Base-by-base conservation (phyloP, 345 rosid genomes). In the Salix dunnii region DNA sequence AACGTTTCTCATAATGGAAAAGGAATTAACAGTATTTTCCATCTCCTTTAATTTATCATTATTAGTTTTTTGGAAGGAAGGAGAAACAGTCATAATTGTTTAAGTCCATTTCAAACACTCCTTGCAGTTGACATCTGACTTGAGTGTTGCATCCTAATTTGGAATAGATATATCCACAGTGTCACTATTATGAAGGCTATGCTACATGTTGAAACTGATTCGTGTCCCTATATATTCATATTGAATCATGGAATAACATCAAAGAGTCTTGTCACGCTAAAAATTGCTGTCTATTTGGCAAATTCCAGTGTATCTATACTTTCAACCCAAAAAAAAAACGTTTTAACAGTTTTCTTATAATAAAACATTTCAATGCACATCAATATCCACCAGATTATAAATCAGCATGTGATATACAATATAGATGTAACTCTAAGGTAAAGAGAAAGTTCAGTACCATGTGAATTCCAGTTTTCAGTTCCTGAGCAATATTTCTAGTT, bases 391-490 rank as follows among this genome's bases (percentile, higher is more conserved):
- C 31, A 38, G 58, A 48, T 7, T 11, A 33, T 23, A 48, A 63
- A 70, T 49, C 18, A 13, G 40, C 31, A 14, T 49, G 16, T 21
- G 43, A 35, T 10, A 17, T 46, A 46, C 16, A 58, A 60, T 14
- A 48, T n/a, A 66, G 11, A 28, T 17, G 58, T 16, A 28, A 40
- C 3, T 65, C 38, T 51, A 16, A 73, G 53, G 36, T 18, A 73
- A 17, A 55, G 35, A 58, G 43, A 68, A 42, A 64, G 30, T 20
- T 36, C n/a, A 49, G 65, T 86, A 91, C 92, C 95, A 91, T 91
- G 75, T 89, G 92, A 70, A 91, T 88, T 79, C 91, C 95, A 48
- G 95, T 91, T 67, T 84, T 81, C 74, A 91, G 78, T 72, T 91
- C 91, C 83, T 75, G 81, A 36, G 95, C 92, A 5, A 60, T 40